Conservation (phyloP, 2,329 filamentous ascomycete genomes). For the Penicillium italicum region DNA sequence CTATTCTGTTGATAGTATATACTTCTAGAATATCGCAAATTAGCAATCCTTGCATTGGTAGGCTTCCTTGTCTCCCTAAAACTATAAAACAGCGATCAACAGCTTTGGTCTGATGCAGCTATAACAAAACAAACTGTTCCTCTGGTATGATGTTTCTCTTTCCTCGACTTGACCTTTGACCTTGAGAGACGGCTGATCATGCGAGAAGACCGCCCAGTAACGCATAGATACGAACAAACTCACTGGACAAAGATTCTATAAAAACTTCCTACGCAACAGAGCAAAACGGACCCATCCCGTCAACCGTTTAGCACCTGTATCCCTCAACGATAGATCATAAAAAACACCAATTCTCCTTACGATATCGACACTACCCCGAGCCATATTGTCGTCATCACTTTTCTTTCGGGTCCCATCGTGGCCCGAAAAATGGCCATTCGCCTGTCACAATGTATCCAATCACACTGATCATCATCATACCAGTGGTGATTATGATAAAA, state of each 20-base stretch:
- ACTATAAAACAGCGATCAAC: neutral
- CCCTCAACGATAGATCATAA: neutral
- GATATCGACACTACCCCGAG: neutral
- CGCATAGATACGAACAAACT: no score
- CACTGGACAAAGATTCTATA: neutral
- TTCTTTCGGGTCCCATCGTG: neutral
- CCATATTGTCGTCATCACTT: neutral
- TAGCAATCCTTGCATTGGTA: neutral
- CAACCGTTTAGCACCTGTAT: neutral
- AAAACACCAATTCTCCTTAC: neutral
- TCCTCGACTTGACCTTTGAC: no score
- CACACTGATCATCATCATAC: neutral
- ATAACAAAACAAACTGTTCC: neutral
- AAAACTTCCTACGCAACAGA: neutral
- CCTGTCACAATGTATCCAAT: neutral
- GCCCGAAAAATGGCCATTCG: no score
- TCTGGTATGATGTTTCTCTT: neutral
- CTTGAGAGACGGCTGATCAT: neutral
- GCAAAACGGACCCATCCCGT: neutral
- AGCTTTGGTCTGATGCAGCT: neutral
- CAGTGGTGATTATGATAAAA: fast-evolving
- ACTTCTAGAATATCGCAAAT: neutral
- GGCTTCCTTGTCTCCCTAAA: neutral
- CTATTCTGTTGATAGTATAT: neutral
- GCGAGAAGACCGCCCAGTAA: neutral